Percentiles rank a stretch among this genome's conserved stretches.
phyloP scores from a whole-genome alignment of 306 rosid genomes.

The Comarum palustre region DNA sequence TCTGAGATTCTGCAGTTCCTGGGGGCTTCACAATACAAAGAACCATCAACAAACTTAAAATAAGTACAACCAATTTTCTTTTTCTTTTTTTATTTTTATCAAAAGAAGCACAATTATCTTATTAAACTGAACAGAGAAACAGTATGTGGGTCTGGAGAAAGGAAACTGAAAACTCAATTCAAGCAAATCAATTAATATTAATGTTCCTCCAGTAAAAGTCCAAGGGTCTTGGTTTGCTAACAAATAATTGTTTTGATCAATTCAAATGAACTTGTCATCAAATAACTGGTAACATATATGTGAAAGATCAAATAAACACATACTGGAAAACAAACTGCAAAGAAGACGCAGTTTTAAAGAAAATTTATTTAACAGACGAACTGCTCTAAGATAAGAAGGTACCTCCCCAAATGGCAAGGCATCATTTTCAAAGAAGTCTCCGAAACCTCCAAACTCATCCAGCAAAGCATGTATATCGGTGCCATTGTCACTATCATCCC shows the following conservation, averaged over 20 bases:
- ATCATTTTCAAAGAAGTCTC: slow-evolving; percentile 86
- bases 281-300: background rate
- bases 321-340: slow-evolving; percentile 4
- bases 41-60: slow-evolving; percentile 27
- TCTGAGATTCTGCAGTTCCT: slow-evolving; percentile 92
- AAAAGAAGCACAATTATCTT: slow-evolving; percentile 1
- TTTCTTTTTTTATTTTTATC: background rate
- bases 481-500: slow-evolving; percentile 65
- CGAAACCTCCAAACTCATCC: slow-evolving; percentile 92
- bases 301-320: background rate
- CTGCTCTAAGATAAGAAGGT: slow-evolving; percentile 22
- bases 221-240: background rate
- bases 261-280: background rate
- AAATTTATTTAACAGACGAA: background rate
- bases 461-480: slow-evolving; percentile 83
- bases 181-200: background rate
- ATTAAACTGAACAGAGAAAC: slow-evolving; percentile 3
- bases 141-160: background rate
- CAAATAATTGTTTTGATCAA: background rate
- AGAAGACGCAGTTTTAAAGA: background rate
- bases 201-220: background rate
- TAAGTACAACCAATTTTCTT: background rate
- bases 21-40: slow-evolving; percentile 81
- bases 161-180: background rate
- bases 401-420: slow-evolving; percentile 96